Evolutionary conservation across 805 yeast genomes (phyloP).

Genomic region (Saccharomycopsis fodiens): DNA sequence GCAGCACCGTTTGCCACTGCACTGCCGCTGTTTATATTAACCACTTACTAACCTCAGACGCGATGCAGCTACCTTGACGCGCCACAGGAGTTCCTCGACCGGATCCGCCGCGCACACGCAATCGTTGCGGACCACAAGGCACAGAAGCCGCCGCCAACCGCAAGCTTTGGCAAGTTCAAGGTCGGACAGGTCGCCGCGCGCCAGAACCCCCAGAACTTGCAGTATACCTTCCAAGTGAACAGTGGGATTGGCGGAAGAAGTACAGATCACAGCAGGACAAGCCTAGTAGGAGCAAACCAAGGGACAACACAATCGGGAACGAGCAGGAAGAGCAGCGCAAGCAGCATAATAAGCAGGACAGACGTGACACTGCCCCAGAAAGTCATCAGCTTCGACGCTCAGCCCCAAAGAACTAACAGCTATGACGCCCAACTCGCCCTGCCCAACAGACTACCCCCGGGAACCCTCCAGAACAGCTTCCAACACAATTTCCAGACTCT

Average conservation of each 20-base stretch:
- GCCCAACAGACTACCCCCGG: background rate
- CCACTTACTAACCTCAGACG: constrained; percentile 2
- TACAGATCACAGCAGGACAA: too few relatives aligned
- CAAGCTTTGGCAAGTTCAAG: constrained; percentile 16
- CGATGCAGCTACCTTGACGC: constrained; percentile 18
- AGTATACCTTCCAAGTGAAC: too few relatives aligned
- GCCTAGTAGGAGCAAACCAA: too few relatives aligned
- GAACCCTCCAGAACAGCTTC: too few relatives aligned
- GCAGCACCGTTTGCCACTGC: too few relatives aligned
- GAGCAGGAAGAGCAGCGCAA: background rate
- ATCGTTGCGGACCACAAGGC: constrained; percentile 13
- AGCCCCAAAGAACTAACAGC: too few relatives aligned
- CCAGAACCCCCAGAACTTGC: too few relatives aligned
- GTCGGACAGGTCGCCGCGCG: background rate
- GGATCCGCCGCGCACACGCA: constrained; percentile 14
- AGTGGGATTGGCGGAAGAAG: too few relatives aligned
- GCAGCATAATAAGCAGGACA: background rate
- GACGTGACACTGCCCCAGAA: too few relatives aligned
- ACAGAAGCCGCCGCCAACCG: background rate
- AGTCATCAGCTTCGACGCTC: too few relatives aligned
- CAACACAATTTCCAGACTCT: background rate
- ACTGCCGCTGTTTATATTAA: background rate
- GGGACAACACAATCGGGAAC: too few relatives aligned
- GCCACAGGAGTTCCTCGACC: constrained; percentile 15
- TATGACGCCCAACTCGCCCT: too few relatives aligned